phyloP scores from a whole-genome alignment of 768 basidiomycete species.

The Rhodotorula diobovata region DNA sequence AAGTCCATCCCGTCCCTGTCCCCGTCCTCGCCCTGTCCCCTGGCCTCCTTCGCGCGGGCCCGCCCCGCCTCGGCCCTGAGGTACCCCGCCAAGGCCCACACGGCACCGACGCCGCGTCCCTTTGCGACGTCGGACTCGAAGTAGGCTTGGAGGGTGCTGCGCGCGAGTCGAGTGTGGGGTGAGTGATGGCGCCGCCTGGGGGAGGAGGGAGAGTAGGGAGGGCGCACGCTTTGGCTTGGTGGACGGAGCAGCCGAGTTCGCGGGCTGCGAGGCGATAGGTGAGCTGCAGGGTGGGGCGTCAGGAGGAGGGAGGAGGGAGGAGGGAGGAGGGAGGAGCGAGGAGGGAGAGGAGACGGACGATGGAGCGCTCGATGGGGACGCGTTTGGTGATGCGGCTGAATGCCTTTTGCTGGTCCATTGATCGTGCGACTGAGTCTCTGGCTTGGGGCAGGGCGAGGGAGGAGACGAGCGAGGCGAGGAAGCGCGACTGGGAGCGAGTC shows the following conservation, averaged over 20 bases:
- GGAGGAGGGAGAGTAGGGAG: no score
- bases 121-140: slow-evolving; percentile 12
- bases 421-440: no score
- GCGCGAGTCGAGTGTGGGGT: background rate
- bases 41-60: no score
- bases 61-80: no score
- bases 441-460: no score
- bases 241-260: slow-evolving; percentile 23
- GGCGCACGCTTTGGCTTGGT: slow-evolving; percentile 18
- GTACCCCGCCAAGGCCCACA: slow-evolving; percentile 22
- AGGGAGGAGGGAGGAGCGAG: background rate
- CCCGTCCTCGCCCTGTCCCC: no score
- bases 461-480: background rate
- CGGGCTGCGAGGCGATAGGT: slow-evolving; percentile 26
- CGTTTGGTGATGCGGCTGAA: slow-evolving; percentile 24
- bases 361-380: slow-evolving; percentile 22
- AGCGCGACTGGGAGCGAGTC: background rate
- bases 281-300: slow-evolving; percentile 19
- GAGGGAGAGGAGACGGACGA: slow-evolving; percentile 5
- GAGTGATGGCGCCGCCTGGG: background rate
- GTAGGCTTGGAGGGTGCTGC: slow-evolving; percentile 14
- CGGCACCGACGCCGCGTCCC: slow-evolving; percentile 19
- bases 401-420: slow-evolving; percentile 16
- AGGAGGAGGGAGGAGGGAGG: background rate
- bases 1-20: no score